Conservation (phyloP, 2,329 filamentous ascomycete species). For the Aspergillus costaricaensis region DNA sequence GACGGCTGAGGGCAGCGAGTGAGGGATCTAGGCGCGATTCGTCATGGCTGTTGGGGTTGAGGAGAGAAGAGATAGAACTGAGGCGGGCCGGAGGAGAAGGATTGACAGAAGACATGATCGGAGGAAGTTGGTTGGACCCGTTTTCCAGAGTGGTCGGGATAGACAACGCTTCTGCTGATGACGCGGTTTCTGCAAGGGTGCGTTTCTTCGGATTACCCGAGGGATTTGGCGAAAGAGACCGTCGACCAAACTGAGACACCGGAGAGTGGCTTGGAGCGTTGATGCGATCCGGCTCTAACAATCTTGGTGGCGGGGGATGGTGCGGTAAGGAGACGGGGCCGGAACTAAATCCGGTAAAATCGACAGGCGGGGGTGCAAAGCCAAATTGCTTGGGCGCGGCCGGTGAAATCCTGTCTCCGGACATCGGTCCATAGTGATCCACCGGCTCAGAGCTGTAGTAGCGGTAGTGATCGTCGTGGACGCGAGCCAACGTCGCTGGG, state of each 20-base stretch:
- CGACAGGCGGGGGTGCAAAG: constrained; percentile 49
- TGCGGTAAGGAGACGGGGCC: constrained; percentile 36
- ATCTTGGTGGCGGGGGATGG: constrained; percentile 32
- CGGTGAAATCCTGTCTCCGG: constrained; percentile 42
- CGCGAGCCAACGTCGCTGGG: constrained; percentile 33
- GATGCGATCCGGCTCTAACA: constrained; percentile 35
- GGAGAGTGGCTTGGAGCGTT: constrained; percentile 28
- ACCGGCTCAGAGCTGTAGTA: constrained; percentile 38
- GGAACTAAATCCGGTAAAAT: constrained; percentile 51
- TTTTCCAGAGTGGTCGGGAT: constrained; percentile 34
- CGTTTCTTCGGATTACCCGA: constrained; percentile 39
- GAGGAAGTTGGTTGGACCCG: constrained; percentile 41
- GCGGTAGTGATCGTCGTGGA: constrained; percentile 35
- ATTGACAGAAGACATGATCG: constrained; percentile 40
- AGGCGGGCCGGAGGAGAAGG: constrained; percentile 58
- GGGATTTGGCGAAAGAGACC: constrained; percentile 36
- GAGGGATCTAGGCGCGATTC: constrained; percentile 46
- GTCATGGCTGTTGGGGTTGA: constrained; percentile 55
- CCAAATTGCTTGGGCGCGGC: constrained; percentile 37
- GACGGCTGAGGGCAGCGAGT: constrained; percentile 34
- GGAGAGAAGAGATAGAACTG: constrained; percentile 73
- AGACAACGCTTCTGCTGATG: constrained; percentile 29
- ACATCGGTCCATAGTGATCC: constrained; percentile 49
- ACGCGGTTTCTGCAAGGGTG: constrained; percentile 36
- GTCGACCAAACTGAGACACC: constrained; percentile 32